Evolutionary conservation across 805 yeast genomes (phyloP).

Genomic region (Citeromyces nyonsensis): DNA sequence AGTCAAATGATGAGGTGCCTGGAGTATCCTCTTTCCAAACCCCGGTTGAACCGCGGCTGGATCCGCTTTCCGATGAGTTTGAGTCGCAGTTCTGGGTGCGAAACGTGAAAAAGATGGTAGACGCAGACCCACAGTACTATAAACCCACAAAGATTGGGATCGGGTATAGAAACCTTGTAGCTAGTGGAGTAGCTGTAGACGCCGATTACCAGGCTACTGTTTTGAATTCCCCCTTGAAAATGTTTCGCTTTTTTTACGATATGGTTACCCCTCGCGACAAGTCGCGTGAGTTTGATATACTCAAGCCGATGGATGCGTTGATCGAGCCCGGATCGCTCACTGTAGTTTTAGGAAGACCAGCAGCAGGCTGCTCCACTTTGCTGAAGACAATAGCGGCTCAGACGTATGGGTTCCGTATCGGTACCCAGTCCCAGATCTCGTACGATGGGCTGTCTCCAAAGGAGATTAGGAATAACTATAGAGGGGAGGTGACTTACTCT

Average conservation of each 20-base stretch:
- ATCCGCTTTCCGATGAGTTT: conserved; percentile 45
- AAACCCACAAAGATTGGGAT: conserved; percentile 48
- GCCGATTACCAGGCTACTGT: conserved; percentile 53
- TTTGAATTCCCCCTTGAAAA: conserved; percentile 22
- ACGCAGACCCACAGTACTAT: conserved; percentile 44
- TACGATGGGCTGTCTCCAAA: conserved; percentile 37
- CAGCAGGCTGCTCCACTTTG: conserved; percentile 65
- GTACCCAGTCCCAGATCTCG: conserved; percentile 24
- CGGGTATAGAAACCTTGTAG: conserved; percentile 41
- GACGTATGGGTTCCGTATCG: conserved; percentile 43
- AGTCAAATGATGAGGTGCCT: conserved; percentile 22
- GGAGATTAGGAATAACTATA: conserved; percentile 32
- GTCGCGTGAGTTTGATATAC: conserved; percentile 27
- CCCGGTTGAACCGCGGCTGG: conserved; percentile 24
- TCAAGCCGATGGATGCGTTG: conserved; percentile 53
- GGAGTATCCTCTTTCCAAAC: conserved; percentile 23
- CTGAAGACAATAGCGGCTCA: conserved; percentile 43
- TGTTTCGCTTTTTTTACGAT: conserved; percentile 8
- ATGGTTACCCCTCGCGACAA: conserved; percentile 10
- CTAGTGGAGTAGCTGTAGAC: conserved; percentile 52
- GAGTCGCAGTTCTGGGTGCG: conserved; percentile 53
- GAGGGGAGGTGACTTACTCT: conserved; percentile 59
- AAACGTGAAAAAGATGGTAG: conserved; percentile 36
- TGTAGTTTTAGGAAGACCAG: conserved; percentile 69
- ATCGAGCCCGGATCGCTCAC: conserved; percentile 49